Evolutionary conservation across 345 rosid species (phyloP), one percentile per base, ranked within the genome.

Genomic region (Salix udensis): DNA sequence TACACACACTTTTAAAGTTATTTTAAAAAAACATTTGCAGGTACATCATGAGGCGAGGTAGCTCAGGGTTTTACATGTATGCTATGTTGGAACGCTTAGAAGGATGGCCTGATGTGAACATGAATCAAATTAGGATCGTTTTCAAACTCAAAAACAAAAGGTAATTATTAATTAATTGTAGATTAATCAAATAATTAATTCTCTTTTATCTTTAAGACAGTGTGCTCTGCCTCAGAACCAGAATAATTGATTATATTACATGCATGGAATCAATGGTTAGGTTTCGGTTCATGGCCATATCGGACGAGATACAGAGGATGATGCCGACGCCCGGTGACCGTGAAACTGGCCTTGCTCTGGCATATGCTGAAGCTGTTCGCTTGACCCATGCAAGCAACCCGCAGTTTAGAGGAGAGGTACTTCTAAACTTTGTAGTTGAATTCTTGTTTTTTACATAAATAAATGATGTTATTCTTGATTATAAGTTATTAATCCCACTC

Each of bases 291-390:
- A 78, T 78, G 76, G 76, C 48, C 10, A 40, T 77, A 5, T 64
- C 80, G 6, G 76, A 77, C 31, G n/a, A 52, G 4, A 53, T n/a
- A 0, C 75, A 78, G 21, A 78, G 67, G 46, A n/a, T 18, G 55
- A 78, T 78, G 80, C 80, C 80, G 18, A 66, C 70, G 7, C 28
- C 74, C 1, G 75, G 28, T 5, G 80, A 78, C 40, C 76, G 71
- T 30, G 21, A 6, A 7, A 37, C 30, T 2, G 53, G 80, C 10
- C n/a, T 19, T 2, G 16, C 55, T 23, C 39, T 78, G 28, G 76
- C 72, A 21, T 78, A 78, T 23, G 76, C 80, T 66, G 80, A 78
- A 66, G 76, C 80, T 65, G 76, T 73, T 13, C 66, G 52, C n/a
- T 40, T 78, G 61, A 72, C 67, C n/a, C 3, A 37, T 14, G 21